Base-by-base conservation (phyloP, 1,139 yeast genomes). In the Diutina pseudorugosa region DNA sequence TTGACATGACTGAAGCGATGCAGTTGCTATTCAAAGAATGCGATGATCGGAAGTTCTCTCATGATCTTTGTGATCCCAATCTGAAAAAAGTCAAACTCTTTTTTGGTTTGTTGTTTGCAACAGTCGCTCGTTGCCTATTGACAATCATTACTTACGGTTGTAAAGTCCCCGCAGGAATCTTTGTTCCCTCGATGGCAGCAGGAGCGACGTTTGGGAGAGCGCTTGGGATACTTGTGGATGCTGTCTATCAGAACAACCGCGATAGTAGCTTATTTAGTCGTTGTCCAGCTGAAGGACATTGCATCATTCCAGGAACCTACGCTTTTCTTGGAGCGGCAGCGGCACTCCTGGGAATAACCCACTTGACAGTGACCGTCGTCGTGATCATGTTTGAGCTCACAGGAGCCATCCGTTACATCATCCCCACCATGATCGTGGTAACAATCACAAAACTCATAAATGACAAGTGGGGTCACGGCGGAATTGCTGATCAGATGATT, bases 291-390 rank as follows among this genome's bases (percentile, higher is more conserved):
- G 62, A 58, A 19, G 49, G 42, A 1, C 33, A 40, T 23, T 88
- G 95, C 61, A 79, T 91, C 21, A 87, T 91, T 2, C 95, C 97
- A 0, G 98, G 97, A 0, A 89, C 95, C 0, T 93, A 91, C 66
- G 96, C 98, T 0, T 84, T 94, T 55, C 76, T 94, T n/a, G 99
- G 98, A 1, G 98, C 98, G 0, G 98, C 95, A 0, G 94, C 98
- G 1, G 90, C 96, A 0, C 73, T 94, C 51, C 84, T 95, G 64
- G 98, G 98, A 3, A 89, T 90, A 20, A 93, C 98, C 0, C 88
- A 93, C 59, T 71, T 94, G 57, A 90, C 97, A 0, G 86, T 93
- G 2, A 84, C 98, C 0, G 95, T 93, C 11, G 98, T 90, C 0
- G 93, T 94, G 8, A 85, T 94, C 48, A 86, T 94, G 93, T 90